Base-by-base conservation (phyloP, 2,329 filamentous ascomycete genomes). In the Ophiosphaerella narmari region DNA sequence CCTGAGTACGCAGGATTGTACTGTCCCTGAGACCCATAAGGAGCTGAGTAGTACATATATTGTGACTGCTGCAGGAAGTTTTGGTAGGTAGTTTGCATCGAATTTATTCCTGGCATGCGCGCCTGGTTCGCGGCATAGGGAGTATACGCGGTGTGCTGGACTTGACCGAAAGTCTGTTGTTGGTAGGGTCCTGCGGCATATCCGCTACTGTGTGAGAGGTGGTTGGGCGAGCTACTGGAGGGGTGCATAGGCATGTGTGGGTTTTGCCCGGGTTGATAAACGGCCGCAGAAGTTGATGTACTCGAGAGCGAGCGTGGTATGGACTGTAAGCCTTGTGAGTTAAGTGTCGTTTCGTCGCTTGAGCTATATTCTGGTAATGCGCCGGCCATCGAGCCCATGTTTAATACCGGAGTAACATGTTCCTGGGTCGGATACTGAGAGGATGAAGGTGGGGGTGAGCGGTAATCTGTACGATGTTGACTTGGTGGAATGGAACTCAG, bases 201-300 rank as follows among this genome's bases (percentile, higher is more conserved):
- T 2, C 60, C 59, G 24, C 62, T 46, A 16, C 59, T 62, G 45
- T 70, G 73, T 14, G 57, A 43, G 6, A 60, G 40, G 23, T 70
- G 71, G 13, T 52, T 46, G 34, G 63, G 47, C 36, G 69, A 59
- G 6, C 43, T 56, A 35, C 52, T 48, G 13, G 61, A 51, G 6
- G 60, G 43, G 31, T 65, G 64, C 9, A 53, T 46, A 23, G 69
- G 60, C 59, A 70, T 67, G 41, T 75, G 74, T 7, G 72, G 38
- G 33, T 66, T 74, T 37, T 75, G 74, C 48, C 70, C 69, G 11
- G 73, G 58, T 34, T 75, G 73, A 40, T 75, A 76, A 33, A 71
- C 70, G n/a, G 74, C 48, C 8, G 73, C 73, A 21, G 74, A 70
- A 40, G 71, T 66, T 6, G 74, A 74, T 34, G 72, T 68, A 32